These are phyloP conservation scores for Daldinia sp. DNA, from an alignment of 2,329 filamentous ascomycete genomes.

Conservation along the genomic window DNA sequence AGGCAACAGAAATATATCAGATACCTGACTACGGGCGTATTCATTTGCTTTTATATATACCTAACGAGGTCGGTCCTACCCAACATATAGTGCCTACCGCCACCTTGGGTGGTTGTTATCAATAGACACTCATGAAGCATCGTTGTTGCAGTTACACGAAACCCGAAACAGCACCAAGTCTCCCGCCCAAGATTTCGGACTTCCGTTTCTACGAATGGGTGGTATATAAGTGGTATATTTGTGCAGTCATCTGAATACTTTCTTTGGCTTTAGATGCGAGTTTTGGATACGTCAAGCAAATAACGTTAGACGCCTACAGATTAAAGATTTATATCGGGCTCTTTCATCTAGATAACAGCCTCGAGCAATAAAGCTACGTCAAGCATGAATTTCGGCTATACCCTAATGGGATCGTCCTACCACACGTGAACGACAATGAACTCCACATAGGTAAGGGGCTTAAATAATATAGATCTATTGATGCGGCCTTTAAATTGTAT, in stretches of 20 bases:
- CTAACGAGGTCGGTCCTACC: not conserved
- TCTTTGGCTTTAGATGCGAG: not conserved
- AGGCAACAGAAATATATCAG: not conserved
- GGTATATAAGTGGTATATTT: not conserved
- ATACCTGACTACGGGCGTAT: not conserved
- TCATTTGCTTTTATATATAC: conserved; percentile 15
- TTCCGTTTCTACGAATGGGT: conserved; percentile 17
- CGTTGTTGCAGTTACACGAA: conserved; percentile 13
- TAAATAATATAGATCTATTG: not conserved
- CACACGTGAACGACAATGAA: not conserved
- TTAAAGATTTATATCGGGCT: not conserved
- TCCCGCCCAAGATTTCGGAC: conserved; percentile 29
- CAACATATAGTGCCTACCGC: conserved; percentile 4
- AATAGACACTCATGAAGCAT: conserved; percentile 15
- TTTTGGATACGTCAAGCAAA: not conserved
- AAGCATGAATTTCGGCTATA: not conserved
- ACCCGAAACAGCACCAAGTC: conserved; percentile 31
- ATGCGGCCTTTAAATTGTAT: not conserved
- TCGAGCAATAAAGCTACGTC: conserved; percentile 12
- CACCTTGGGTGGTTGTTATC: not conserved
- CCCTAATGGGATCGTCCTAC: not conserved
- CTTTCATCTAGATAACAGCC: not conserved
- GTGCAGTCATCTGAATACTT: not conserved
- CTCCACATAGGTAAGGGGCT: not conserved
- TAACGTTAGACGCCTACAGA: not conserved